Conservation (phyloP, 2,329 filamentous ascomycete species). For the Dactylella cylindrospora region DNA sequence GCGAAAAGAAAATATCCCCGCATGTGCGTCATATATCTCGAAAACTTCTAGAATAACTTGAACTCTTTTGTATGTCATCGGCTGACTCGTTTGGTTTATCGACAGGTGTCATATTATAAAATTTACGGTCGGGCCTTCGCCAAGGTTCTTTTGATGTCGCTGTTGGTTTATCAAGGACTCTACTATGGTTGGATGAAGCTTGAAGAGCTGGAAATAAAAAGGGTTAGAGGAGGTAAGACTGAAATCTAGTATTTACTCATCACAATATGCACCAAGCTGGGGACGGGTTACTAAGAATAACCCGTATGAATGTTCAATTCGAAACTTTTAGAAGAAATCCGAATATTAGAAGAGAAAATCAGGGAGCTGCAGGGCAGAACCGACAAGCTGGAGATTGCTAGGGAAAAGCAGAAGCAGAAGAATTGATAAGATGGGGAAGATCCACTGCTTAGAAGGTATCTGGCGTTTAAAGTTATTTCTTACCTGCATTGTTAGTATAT, state of each 20-base stretch:
- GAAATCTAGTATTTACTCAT: conserved; percentile 1
- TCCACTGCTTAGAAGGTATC: no score
- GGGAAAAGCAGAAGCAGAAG: conserved; percentile 1
- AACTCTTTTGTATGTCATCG: neutral
- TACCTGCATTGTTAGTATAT: no score
- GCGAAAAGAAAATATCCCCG: conserved; percentile 33
- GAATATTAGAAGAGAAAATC: conserved; percentile 28
- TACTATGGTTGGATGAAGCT: conserved; percentile 76
- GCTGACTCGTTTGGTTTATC: no score
- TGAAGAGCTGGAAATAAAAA: conserved; percentile 69
- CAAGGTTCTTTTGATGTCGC: conserved; percentile 72
- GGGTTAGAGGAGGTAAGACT: conserved; percentile 60
- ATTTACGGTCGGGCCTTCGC: conserved; percentile 71
- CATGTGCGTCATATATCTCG: conserved; percentile 26
- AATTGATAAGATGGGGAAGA: no score
- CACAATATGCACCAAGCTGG: no score
- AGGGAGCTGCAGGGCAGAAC: conserved; percentile 11
- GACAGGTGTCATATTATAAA: conserved; percentile 69
- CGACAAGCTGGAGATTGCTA: conserved; percentile 7
- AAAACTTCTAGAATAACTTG: no score
- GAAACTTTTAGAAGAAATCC: conserved; percentile 19
- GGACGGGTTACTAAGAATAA: no score
- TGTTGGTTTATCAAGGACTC: conserved; percentile 75
- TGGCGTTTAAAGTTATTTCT: no score
- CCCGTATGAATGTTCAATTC: no score